Evolutionary conservation across 305 asterid species (phyloP).

Genomic region (Fraxinus greggii): DNA sequence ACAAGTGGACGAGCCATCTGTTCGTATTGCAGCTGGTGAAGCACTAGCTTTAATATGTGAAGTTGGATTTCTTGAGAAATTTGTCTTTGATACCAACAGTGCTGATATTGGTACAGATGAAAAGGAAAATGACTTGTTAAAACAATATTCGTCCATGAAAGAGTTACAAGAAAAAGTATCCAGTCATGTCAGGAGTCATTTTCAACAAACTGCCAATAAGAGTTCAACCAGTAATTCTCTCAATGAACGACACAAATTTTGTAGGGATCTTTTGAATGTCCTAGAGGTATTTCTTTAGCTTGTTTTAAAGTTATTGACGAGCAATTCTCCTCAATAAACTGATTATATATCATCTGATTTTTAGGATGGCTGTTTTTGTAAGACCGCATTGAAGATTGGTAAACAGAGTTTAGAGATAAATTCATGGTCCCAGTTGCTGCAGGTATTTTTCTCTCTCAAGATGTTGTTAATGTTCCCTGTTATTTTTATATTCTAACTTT

Average conservation of each 20-base stretch:
- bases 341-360: background rate
- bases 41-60: slow-evolving; percentile 40
- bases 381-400: slow-evolving; percentile 31
- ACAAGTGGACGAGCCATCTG: slow-evolving; percentile 28
- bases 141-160: slow-evolving; percentile 18
- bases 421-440: slow-evolving; percentile 31
- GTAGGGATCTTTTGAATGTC: slow-evolving; percentile 22
- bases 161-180: slow-evolving; percentile 29
- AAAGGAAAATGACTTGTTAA: slow-evolving; percentile 17
- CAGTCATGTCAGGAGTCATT: slow-evolving; percentile 23
- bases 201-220: slow-evolving; percentile 18
- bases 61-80: slow-evolving; percentile 29
- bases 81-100: background rate
- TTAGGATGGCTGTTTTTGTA: slow-evolving; percentile 26
- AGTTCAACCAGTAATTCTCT: slow-evolving; percentile 10
- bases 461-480: background rate
- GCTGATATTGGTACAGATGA: slow-evolving; percentile 8
- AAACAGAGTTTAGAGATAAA: slow-evolving; percentile 26
- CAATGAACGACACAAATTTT: slow-evolving; percentile 27
- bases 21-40: slow-evolving; percentile 28
- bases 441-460: slow-evolving; percentile 10
- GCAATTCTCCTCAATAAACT: background rate
- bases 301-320: background rate
- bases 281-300: slow-evolving; percentile 20
- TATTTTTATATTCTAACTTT: background rate